These are phyloP conservation scores for Kregervanrija fluxuum DNA, from an alignment of 805 yeast species.

Conservation along the genomic window DNA sequence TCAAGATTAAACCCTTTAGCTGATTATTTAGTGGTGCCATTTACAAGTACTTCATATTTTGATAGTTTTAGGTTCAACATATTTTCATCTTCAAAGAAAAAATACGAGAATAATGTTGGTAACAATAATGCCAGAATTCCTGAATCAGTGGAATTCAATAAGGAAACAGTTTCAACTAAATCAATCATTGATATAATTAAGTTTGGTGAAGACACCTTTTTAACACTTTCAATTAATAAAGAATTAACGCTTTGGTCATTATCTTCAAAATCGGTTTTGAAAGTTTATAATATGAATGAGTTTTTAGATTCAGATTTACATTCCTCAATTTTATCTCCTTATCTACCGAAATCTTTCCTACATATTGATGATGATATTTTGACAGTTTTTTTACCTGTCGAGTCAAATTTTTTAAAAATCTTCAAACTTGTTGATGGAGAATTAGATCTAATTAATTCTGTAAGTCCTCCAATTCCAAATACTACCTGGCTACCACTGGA, in stretches of 20 bases:
- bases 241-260: constrained; percentile 56
- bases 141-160: constrained; percentile 14
- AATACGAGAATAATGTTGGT: not conserved
- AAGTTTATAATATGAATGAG: constrained; percentile 17
- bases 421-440: constrained; percentile 13
- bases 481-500: constrained; percentile 22
- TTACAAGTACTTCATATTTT: constrained; percentile 47
- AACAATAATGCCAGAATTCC: constrained; percentile 1
- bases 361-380: constrained; percentile 10
- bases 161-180: constrained; percentile 16
- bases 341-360: constrained; percentile 15
- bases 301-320: constrained; percentile 17
- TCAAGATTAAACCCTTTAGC: constrained; percentile 21
- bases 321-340: constrained; percentile 13
- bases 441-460: constrained; percentile 7
- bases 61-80: constrained; percentile 24
- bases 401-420: constrained; percentile 14
- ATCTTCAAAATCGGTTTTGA: constrained; percentile 20
- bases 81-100: constrained; percentile 11
- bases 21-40: constrained; percentile 26
- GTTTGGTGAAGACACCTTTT: constrained; percentile 9
- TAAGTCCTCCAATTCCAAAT: constrained; percentile 13
- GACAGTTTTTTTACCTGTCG: constrained; percentile 23
- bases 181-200: constrained; percentile 16
- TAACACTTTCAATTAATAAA: constrained; percentile 48